phyloP scores from a whole-genome alignment of 441 rosid species.

The Adansonia madagascariensis region DNA sequence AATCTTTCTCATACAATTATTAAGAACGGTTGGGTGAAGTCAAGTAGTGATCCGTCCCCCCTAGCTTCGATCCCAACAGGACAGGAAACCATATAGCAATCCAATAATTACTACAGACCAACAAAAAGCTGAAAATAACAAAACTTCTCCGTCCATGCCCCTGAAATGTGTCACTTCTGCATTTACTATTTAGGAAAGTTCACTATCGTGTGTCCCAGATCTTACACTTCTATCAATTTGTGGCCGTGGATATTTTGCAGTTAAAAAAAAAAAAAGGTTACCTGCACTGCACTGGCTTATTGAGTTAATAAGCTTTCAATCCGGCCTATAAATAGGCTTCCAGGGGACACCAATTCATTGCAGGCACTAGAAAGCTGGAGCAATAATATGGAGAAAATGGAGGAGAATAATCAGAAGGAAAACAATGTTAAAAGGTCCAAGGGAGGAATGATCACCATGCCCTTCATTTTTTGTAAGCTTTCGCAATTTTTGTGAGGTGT shows the following conservation, averaged over 20 bases:
- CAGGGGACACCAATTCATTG: background rate
- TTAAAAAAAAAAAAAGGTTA: background rate
- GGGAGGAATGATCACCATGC: slow-evolving; percentile 90
- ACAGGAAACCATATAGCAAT: slow-evolving; percentile 4
- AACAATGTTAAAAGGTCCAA: slow-evolving; percentile 44
- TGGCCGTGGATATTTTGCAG: background rate
- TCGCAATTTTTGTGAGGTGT: background rate
- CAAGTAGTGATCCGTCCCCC: too few relatives aligned
- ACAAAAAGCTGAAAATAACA: slow-evolving; percentile 22
- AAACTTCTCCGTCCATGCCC: slow-evolving; percentile 15
- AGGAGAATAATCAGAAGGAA: slow-evolving; percentile 36
- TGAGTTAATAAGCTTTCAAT: background rate
- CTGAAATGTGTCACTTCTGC: background rate
- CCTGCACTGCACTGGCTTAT: background rate
- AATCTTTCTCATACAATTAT: background rate
- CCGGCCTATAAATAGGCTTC: slow-evolving; percentile 12
- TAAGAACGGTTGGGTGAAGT: background rate
- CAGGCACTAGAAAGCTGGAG: background rate
- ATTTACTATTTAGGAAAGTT: background rate
- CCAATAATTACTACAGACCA: background rate
- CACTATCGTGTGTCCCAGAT: too few relatives aligned
- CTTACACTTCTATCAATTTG: background rate
- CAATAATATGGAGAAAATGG: slow-evolving; percentile 39
- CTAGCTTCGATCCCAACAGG: too few relatives aligned
- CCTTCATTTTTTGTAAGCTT: slow-evolving; percentile 81